Percentiles rank a stretch among this genome's conserved stretches.
Conservation (phyloP, 441 rosid species). For the Gossypium davidsonii region DNA sequence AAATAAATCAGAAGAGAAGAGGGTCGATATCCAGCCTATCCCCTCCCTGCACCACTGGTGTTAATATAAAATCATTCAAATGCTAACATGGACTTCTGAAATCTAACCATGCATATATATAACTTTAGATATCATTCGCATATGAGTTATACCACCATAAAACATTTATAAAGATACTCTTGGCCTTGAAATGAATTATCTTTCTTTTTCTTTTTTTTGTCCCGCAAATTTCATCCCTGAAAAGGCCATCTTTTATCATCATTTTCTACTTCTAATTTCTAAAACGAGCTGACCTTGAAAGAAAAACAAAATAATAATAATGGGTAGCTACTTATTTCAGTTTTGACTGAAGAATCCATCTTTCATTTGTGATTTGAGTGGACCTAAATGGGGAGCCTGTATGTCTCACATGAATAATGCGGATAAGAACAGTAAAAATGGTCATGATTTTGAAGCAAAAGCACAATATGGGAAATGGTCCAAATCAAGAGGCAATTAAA, state of each 20-base stretch:
- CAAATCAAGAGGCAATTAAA: neutral
- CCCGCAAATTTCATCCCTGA: neutral
- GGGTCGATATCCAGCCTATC: no score
- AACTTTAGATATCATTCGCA: neutral
- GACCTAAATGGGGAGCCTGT: neutral
- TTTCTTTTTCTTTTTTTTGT: neutral
- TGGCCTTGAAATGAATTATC: neutral
- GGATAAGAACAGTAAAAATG: neutral
- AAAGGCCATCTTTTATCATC: neutral
- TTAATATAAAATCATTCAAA: no score
- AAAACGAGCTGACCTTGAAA: neutral
- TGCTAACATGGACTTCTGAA: no score
- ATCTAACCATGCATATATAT: no score
- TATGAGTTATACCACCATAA: neutral
- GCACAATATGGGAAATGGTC: neutral
- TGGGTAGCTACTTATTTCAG: neutral
- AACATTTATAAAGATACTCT: no score
- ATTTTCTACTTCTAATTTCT: neutral
- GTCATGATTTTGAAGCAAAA: slow-evolving; percentile 2
- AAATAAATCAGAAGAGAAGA: no score
- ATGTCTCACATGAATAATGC: neutral
- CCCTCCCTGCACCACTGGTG: no score
- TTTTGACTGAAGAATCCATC: neutral
- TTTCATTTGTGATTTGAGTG: neutral
- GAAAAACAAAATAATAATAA: neutral